These are phyloP conservation scores for Echites panduratus DNA, from an alignment of 257 asterid species.

Conservation along the genomic window DNA sequence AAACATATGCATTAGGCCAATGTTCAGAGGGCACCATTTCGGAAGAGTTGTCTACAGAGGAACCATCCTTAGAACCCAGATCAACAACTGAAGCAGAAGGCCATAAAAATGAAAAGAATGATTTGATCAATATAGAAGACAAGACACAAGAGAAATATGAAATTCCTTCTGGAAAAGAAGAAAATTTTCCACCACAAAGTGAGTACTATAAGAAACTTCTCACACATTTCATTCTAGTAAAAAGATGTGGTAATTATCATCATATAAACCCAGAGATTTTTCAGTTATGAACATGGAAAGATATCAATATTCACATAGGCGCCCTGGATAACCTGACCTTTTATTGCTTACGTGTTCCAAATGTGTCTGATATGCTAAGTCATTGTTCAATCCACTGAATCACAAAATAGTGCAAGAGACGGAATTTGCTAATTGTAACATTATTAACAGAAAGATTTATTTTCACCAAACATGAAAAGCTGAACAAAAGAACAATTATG, in stretches of 20 bases:
- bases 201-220: neutral
- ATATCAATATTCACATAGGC: neutral
- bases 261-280: neutral
- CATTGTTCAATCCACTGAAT: too few species aligned
- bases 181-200: neutral
- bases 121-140: neutral
- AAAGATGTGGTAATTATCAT: neutral
- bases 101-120: neutral
- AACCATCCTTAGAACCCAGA: slow-evolving; percentile 2
- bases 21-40: neutral
- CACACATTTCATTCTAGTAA: neutral
- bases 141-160: neutral
- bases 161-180: neutral
- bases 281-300: neutral
- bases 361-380: neutral
- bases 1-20: neutral
- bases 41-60: neutral
- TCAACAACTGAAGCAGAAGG: slow-evolving; percentile 5
- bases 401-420: neutral
- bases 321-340: neutral
- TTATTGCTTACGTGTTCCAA: neutral
- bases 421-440: neutral
- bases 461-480: too few species aligned
- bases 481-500: too few species aligned
- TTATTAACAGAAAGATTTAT: neutral